Base-by-base conservation (phyloP, 345 rosid species). In the Corchorus olitorius region DNA sequence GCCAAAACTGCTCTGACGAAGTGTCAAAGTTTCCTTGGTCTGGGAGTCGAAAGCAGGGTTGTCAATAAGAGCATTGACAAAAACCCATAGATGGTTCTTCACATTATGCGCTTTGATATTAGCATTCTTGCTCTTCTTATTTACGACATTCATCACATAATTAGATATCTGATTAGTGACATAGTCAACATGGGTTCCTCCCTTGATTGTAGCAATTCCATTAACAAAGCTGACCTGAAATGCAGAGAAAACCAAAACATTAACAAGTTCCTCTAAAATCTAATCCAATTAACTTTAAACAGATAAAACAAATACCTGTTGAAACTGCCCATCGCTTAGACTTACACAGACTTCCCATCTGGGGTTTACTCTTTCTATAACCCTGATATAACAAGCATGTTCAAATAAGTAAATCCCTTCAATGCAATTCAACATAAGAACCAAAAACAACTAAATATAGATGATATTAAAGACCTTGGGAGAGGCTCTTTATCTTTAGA, bases 21-120 rank as follows among this genome's bases (percentile, higher is more conserved):
- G 97, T 14, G 99, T 93, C 89, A 96, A 76, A 73, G 95, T 92
- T 88, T 96, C 99, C 85, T 96, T 96, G 19, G 99, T 96, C 87
- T 96, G 99, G 73, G 99, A 96, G 83, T 96, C 99, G 77, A 96
- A 96, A 52, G 99, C 99, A 67, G 98, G 98, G 76, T 96, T 96
- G 86, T 93, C 99, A 85, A 96, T 91, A 68, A 96, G 95, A 15
- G 97, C 89, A 65, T 91, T 96, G 87, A 96, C 98, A 86, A 96
- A 96, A 49, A 96, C 97, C 99, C 99, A 96, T 69, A 96, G 73
- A 81, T 91, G 93, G 77, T 85, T 92, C 88, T 92, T 96, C 65
- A 92, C 99, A 66, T 89, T 90, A 77, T 92, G 97, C 0, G 90
- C 79, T 85, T 94, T 96, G 39, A 94, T 58, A 75, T 91, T 94